phyloP scores from a whole-genome alignment of 768 basidiomycete genomes.

The Amylocystis lapponica region DNA sequence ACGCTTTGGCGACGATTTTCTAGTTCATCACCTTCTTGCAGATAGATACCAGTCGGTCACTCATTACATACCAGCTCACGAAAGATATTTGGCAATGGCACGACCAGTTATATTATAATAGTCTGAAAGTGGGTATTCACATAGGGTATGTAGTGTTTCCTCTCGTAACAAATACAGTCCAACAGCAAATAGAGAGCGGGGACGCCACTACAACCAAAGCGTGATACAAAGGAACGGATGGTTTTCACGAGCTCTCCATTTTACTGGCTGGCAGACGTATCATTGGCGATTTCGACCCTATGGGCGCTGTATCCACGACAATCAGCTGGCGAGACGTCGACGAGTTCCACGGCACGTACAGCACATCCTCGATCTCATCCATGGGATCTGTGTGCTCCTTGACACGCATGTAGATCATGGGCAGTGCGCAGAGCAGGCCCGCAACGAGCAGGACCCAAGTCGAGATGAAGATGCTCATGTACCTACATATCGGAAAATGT shows the following conservation, averaged over 20 bases:
- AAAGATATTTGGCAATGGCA: too few species aligned
- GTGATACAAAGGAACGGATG: background rate
- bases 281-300: background rate
- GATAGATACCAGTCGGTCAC: background rate
- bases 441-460: slow-evolving; percentile 68
- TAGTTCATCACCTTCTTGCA: too few species aligned
- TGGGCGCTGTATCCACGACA: background rate
- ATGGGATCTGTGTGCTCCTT: slow-evolving; percentile 47
- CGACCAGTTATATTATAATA: too few species aligned
- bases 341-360: background rate
- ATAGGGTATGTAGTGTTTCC: background rate
- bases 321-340: background rate
- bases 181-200: background rate
- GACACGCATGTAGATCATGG: slow-evolving; percentile 70
- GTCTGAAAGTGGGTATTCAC: background rate
- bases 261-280: too few species aligned
- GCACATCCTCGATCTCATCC: slow-evolving; percentile 11
- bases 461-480: slow-evolving; percentile 67
- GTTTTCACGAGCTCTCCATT: too few species aligned
- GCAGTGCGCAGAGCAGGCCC: slow-evolving; percentile 61
- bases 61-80: background rate
- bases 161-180: background rate
- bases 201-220: background rate
- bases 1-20: slow-evolving; percentile 31
- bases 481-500: slow-evolving; percentile 26